Conservation (phyloP, 2,329 filamentous ascomycete genomes). For the Aureobasidium sp. region DNA sequence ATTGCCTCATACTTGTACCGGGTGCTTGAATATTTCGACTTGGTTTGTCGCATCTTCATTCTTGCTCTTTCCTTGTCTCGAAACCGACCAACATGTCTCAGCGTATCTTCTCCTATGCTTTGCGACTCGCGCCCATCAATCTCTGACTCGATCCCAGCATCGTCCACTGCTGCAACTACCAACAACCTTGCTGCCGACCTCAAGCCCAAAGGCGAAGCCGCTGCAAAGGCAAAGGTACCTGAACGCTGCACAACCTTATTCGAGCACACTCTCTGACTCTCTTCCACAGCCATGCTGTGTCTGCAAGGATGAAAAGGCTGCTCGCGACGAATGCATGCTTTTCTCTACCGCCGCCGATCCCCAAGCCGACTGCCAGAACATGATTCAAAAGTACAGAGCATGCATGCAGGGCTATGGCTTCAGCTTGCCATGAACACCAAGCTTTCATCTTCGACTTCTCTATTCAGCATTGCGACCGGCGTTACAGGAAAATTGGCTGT, state of each 20-base stretch:
- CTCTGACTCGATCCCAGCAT: background rate
- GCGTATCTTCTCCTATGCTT: background rate
- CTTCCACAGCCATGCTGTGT: slow-evolving; percentile 79
- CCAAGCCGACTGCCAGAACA: slow-evolving; percentile 70
- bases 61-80: background rate
- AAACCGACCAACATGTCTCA: background rate
- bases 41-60: background rate
- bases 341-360: slow-evolving; percentile 83
- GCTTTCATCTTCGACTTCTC: background rate
- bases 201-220: slow-evolving; percentile 32
- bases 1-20: background rate
- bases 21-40: background rate
- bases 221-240: slow-evolving; percentile 39
- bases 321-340: slow-evolving; percentile 97
- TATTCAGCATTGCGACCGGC: slow-evolving; percentile 13
- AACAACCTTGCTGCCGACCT: slow-evolving; percentile 41
- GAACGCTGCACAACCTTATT: background rate
- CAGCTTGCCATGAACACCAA: slow-evolving; percentile 39
- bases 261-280: background rate
- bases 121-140: background rate
- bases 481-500: background rate
- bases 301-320: slow-evolving; percentile 89
- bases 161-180: slow-evolving; percentile 18
- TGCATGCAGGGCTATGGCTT: slow-evolving; percentile 96
- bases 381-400: slow-evolving; percentile 76